Conservation (phyloP, 2,329 filamentous ascomycete genomes). For the Aspergillus sergii region DNA sequence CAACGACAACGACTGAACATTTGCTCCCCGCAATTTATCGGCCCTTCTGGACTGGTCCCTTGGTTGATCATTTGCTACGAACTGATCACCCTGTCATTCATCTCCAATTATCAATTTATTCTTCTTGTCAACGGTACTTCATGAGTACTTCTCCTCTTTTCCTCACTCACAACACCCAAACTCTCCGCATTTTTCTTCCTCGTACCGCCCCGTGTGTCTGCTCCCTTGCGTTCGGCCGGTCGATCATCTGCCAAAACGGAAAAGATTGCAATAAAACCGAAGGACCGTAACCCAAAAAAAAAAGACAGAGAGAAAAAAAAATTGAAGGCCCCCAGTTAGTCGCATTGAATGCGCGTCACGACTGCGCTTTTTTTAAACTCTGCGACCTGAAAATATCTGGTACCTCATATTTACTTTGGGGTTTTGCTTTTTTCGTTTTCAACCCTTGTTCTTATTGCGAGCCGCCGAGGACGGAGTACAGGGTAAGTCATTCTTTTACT, state of each 20-base stretch:
- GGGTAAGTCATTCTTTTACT: conserved; percentile 5
- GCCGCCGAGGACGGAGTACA: conserved; percentile 6
- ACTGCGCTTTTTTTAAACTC: not conserved
- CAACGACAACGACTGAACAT: not conserved
- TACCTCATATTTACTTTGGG: conserved; percentile 1
- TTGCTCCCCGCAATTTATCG: conserved; percentile 17
- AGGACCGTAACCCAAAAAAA: not conserved
- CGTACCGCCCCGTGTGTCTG: conserved; percentile 10
- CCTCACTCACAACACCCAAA: not conserved
- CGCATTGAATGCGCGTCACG: conserved; percentile 14
- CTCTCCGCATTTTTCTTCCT: not conserved
- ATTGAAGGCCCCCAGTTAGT: conserved; percentile 13
- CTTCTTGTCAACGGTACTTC: not conserved
- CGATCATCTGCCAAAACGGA: conserved; percentile 25
- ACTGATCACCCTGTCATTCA: conserved; percentile 5
- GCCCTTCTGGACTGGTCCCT: conserved; percentile 19
- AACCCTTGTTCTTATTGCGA: not conserved
- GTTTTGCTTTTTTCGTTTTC: not conserved
- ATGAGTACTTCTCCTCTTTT: not conserved
- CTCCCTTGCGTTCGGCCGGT: conserved; percentile 23
- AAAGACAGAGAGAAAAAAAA: not conserved
- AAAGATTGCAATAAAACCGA: conserved; percentile 9
- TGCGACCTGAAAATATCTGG: not conserved
- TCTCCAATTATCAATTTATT: not conserved
- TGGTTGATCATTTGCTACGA: not conserved